Evolutionary conservation across 768 basidiomycete genomes (phyloP).

Genomic region (Polyporus arcularius): DNA sequence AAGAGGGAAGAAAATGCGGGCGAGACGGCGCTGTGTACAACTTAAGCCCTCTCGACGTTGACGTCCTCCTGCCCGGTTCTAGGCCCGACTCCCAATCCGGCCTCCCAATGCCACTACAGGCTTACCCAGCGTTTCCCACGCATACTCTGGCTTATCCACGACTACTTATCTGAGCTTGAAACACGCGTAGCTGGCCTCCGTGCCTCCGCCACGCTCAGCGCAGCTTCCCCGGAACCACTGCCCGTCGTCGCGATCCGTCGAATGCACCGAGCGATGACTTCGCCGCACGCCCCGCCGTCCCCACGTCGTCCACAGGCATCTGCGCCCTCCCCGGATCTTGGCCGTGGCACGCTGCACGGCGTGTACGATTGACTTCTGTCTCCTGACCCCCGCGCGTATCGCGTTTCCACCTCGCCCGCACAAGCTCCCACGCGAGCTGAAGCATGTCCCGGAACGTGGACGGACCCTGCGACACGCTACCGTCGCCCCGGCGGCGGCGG

Average conservation of each 20-base stretch:
- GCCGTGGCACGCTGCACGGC: no score
- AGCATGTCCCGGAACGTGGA: no score
- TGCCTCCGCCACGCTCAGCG: background rate
- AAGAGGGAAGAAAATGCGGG: constrained; percentile 14
- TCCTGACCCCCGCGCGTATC: no score
- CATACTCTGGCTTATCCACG: background rate
- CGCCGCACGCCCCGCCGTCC: background rate
- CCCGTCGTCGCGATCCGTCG: background rate
- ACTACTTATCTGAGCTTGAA: constrained; percentile 2
- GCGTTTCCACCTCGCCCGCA: no score
- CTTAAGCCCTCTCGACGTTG: constrained; percentile 10
- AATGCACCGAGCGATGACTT: background rate
- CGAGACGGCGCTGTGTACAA: constrained; percentile 12
- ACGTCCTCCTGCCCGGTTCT: constrained; percentile 11
- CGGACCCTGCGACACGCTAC: no score
- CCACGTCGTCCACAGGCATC: background rate
- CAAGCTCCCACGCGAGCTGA: no score
- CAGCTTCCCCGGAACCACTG: background rate
- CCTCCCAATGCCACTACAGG: background rate
- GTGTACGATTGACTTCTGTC: no score
- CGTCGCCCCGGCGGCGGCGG: no score
- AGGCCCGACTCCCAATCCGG: constrained; percentile 11
- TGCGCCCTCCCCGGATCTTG: background rate
- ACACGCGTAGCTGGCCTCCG: background rate
- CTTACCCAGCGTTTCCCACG: constrained; percentile 15